Conservation (phyloP, 257 asterid genomes). For the Solanum ahanhuiri region DNA sequence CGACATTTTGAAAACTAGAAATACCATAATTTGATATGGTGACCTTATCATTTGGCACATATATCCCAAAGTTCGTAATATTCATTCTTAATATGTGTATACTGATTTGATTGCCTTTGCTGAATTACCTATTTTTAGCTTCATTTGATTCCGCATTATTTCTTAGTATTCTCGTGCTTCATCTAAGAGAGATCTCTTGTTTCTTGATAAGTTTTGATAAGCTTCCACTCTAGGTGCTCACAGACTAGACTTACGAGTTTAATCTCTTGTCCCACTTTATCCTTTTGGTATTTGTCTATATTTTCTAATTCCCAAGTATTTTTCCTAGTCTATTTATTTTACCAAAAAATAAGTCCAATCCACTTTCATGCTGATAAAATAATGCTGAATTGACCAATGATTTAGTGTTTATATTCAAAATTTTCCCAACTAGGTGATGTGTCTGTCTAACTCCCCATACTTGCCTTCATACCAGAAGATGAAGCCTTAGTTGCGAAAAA, state of each 20-base stretch:
- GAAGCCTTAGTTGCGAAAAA: not conserved
- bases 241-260: not conserved
- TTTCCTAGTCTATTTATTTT: not conserved
- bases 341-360: not conserved
- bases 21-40: not conserved
- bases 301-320: not conserved
- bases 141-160: not conserved
- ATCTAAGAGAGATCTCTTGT: not conserved
- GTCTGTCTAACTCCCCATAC: not conserved
- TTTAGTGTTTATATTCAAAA: not conserved
- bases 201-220: not conserved
- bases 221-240: not conserved
- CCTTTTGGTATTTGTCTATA: not conserved
- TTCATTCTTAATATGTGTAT: not conserved
- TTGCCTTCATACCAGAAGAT: not conserved
- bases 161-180: not conserved
- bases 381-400: not conserved
- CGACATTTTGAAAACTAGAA: not conserved
- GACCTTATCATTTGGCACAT: not conserved
- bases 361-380: not conserved
- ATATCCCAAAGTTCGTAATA: not conserved
- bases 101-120: not conserved
- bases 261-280: not conserved
- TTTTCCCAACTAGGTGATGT: not conserved
- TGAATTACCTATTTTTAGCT: not conserved